Evolutionary conservation across 148 eudicot genomes (phyloP), one percentile per base, ranked within the genome.

Genomic region (Arbutus unedo): DNA sequence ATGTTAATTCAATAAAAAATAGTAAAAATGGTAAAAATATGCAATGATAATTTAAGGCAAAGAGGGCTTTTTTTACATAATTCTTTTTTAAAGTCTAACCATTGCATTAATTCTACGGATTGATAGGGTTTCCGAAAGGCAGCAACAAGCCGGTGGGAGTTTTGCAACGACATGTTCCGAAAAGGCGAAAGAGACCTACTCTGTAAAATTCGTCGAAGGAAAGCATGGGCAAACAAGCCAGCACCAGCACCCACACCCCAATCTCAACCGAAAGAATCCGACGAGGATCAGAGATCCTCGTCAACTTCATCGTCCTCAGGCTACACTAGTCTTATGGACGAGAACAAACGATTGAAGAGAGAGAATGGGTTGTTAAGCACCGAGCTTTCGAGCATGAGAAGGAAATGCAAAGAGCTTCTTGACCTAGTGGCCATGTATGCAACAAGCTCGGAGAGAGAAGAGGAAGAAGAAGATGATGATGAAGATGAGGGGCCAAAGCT

Each of bases 131-230:
- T 96, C 51, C 89, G 93, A 48, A 96, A 96, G 87, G 97, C 90
- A 76, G 92, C 98, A 72, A 92, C 97, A 75, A 92, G 62, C 81
- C 82, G 97, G 38, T 94, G 99, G 98, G 98, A 96, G 82, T 96
- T 96, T 72, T 84, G 91, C 88, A 96, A 96, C 57, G 93, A 94
- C 83, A 91, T 57, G 88, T 96, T 96, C 81, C 90, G 88, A 51
- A 93, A 84, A 78, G 97, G 98, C 38, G 85, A 88, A 55, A 88
- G 70, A 57, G 91, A 93, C 59, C 84, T 87, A 16, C 94, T 96
- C 4, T 81, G 86, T 75, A 85, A 91, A 54, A 96, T 96, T 49
- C 94, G 92, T 5, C 91, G 99, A 15, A 87, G 97, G 16, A 96
- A 94, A 80, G 91, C 95, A 23, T 90, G 91, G 91, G 78, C 90